Evolutionary conservation across 2,329 filamentous ascomycete genomes (phyloP).

Genomic region (Fusarium keratoplasticum): DNA sequence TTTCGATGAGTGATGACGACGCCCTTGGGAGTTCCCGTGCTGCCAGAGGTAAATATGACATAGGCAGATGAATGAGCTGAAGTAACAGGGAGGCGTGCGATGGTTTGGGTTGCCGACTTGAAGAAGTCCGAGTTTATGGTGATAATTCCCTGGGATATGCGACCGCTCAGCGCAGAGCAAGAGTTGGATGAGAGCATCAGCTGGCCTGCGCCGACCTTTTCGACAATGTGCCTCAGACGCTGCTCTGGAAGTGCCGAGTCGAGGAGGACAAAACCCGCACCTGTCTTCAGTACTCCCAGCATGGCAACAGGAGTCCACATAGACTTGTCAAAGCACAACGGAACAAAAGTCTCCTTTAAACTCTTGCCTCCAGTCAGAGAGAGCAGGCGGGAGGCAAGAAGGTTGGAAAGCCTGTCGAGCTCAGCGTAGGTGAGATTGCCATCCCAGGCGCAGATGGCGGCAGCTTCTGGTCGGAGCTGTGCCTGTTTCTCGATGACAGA

Average conservation of each 20-base stretch:
- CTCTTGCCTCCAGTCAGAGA: background rate
- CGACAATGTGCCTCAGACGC: background rate
- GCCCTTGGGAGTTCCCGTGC: constrained; percentile 42
- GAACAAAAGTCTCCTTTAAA: background rate
- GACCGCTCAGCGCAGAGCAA: background rate
- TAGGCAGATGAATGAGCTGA: constrained; percentile 1
- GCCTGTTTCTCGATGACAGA: constrained; percentile 26
- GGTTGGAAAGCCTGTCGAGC: constrained; percentile 7
- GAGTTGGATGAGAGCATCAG: background rate
- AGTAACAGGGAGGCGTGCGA: background rate
- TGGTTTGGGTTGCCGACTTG: too few relatives aligned
- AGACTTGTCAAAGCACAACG: constrained; percentile 28
- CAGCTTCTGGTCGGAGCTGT: constrained; percentile 1
- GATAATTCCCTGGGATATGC: background rate
- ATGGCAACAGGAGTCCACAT: constrained; percentile 21
- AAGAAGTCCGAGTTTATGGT: background rate
- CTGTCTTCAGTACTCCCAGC: background rate
- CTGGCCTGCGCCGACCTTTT: background rate
- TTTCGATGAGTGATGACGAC: constrained; percentile 22
- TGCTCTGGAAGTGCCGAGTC: constrained; percentile 7
- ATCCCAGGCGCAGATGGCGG: constrained; percentile 41
- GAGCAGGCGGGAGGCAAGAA: constrained; percentile 13
- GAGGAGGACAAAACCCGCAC: constrained; percentile 1
- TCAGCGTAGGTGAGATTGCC: constrained; percentile 37
- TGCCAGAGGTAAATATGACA: constrained; percentile 42